Base-by-base conservation (phyloP, 1,284 basidiomycete genomes). In the Papiliotrema terrestris region DNA sequence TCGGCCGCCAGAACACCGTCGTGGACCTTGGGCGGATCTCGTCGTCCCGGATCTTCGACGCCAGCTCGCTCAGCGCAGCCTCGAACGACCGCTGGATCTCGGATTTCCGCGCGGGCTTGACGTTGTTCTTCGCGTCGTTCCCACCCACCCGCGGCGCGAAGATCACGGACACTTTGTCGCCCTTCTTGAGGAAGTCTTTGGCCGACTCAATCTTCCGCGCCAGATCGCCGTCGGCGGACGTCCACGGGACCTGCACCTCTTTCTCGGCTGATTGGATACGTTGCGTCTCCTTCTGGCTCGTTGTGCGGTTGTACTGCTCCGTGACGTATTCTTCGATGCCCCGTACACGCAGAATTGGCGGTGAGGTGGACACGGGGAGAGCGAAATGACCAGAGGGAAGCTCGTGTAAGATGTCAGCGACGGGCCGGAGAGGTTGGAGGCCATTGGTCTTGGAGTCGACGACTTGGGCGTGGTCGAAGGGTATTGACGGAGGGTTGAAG, bases 31-130 rank as follows among this genome's bases (percentile, higher is more conserved):
- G 17, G 20, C 39, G 39, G 39, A 86, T 80, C 8, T 84, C 79
- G 20, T 85, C 79, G 72, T 95, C 91, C 73, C 94, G 92, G 79
- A 91, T 93, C 75, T 91, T 83, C 81, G 88, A 89, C 45, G 81
- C 76, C 42, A 94, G 78, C 64, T 90, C 88, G 64, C 80, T 83
- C 60, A 96, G 78, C 72, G 91, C 91, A 61, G 86, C 86, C 38
- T 90, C 74, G 19, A 80, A 76, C 55, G 77, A 71, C 20, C 62
- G 66, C 23, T 81, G 60, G n/a, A 76, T 63, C 63, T 91, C 89
- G 69, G 57, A 55, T 51, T 65, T 66, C 29, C 57, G 53, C 11
- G 44, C 37, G 20, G 61, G 57, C 1, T 48, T 20, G 13, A 68
- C 50, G 17, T 51, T 41, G 52, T 48, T 43, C 42, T 55, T 51